Base-by-base conservation (phyloP, 78 protist genomes). In the Dictyostelium brefeldianum region DNA sequence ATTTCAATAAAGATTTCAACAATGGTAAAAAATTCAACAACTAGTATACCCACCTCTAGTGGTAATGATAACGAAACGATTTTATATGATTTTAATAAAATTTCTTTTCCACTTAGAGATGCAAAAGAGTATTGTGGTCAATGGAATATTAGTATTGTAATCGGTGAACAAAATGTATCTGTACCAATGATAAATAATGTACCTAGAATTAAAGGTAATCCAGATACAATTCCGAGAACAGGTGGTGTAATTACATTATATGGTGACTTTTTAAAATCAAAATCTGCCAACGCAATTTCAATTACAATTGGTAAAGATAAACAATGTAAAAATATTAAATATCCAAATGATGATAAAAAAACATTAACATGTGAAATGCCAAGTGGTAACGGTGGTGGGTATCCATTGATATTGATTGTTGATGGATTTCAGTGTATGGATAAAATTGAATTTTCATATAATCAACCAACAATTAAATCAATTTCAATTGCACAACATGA, bases 211-310 rank as follows among this genome's bases (percentile, higher is more conserved):
- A 25, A 22, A 1, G 36, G 70, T 59, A 59, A 59, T 7, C 70
- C 70, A 5, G 70, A 59, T 59, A 59, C 70, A 22, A 59, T 59
- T 11, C 70, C 70, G 7, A 59, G 70, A 59, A 59, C 70, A 9
- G 70, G 70, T 59, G 70, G 70, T 8, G 17, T 59, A 22, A 59
- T 59, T 10, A 59, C 70, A 10, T 10, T 59, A 22, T 25, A n/a
- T 59, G 70, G 70, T 59, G 70, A 59, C 25, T 59, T 59, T 25
- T 59, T 59, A 59, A 59, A 59, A 59, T 59, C 70, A 59, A 59
- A 31, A 59, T 11, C 70, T 0, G n/a, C n/a, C 43, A 59, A 59
- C 22, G 5, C 9, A n/a, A 59, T 59, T 11, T 22, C 70, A 59
- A 59, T 59, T 20, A 22, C 25, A 7, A 31, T 59, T 5, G 70